These are phyloP conservation scores for Cordyceps cicadae DNA, from an alignment of 2,329 filamentous ascomycete species.

Conservation along the genomic window DNA sequence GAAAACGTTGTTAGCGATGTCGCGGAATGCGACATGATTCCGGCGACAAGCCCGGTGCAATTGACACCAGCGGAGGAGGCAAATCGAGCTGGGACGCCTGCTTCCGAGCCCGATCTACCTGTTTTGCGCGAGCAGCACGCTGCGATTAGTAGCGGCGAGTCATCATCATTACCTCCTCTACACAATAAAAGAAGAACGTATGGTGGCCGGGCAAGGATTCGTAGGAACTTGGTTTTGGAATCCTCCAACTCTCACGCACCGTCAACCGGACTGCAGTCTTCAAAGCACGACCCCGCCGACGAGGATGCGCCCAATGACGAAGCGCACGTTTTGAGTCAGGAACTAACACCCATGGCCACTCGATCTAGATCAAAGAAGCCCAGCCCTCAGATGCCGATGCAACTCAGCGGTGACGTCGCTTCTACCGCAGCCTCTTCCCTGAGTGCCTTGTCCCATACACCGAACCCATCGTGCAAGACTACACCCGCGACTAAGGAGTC, in stretches of 20 bases:
- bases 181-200: conserved; percentile 17
- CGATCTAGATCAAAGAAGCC: conserved; percentile 1
- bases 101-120: conserved; percentile 28
- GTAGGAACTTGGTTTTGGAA: conserved; percentile 21
- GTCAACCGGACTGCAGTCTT: neutral
- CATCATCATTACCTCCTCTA: conserved; percentile 21
- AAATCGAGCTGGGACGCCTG: conserved; percentile 14
- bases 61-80: conserved; percentile 20
- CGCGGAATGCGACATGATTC: conserved; percentile 29
- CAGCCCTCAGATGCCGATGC: neutral
- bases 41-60: conserved; percentile 29
- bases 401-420: neutral
- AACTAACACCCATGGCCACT: neutral
- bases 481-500: conserved; percentile 30
- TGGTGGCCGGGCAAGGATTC: conserved; percentile 15
- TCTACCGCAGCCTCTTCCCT: conserved; percentile 19
- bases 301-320: neutral
- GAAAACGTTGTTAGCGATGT: conserved; percentile 8
- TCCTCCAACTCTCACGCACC: conserved; percentile 17
- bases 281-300: neutral
- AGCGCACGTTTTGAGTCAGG: neutral
- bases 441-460: conserved; percentile 33
- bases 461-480: conserved; percentile 28
- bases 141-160: conserved; percentile 16
- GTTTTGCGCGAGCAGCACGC: conserved; percentile 18